Base-by-base conservation (phyloP, 192 early-diverging fungal genomes). In the Coemansia sp. region DNA sequence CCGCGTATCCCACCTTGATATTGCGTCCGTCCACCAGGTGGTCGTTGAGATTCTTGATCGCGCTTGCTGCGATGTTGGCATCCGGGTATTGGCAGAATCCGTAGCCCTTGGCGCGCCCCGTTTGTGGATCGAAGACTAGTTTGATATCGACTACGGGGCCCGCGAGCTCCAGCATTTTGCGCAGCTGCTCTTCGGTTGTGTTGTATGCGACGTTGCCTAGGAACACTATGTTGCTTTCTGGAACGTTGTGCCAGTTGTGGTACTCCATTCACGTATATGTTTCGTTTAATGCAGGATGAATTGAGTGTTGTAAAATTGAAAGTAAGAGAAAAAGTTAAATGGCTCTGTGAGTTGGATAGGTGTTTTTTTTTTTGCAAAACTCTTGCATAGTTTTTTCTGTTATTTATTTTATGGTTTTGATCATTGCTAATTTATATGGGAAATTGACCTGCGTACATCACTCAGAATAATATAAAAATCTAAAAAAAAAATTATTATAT, bases 21-120 rank as follows among this genome's bases (percentile, higher is more conserved):
- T 84, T 84, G 13, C 96, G 81, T 15, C 93, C 93, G 19, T 87
- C 89, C n/a, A 97, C 83, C 38, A 93, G 92, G 40, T 93, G 87
- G 51, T 89, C 87, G 66, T 93, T 92, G 50, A 98, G 81, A 59
- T 96, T 96, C 53, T 93, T 83, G 18, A 96, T 94, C 24, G 95
- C 95, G 62, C 92, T 94, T 19, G 90, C 88, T 9, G 95, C 95
- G n/a, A 93, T 96, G 57, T 93, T 86, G 21, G 84, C 73, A 66
- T 98, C 95, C 54, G 88, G 82, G 42, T 85, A 98, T 63, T 94
- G 91, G 58, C 93, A 94, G 77, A 95, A 96, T 15, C 96, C 96
- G 81, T 88, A 98, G 13, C 96, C 96, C 56, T 91, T 90, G 17
- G 96, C 67, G 48, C 73, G 61, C 87, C 69, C 92, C 86, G 65